Evolutionary conservation across 345 rosid genomes (phyloP).

Genomic region (Melaleuca alternifolia): DNA sequence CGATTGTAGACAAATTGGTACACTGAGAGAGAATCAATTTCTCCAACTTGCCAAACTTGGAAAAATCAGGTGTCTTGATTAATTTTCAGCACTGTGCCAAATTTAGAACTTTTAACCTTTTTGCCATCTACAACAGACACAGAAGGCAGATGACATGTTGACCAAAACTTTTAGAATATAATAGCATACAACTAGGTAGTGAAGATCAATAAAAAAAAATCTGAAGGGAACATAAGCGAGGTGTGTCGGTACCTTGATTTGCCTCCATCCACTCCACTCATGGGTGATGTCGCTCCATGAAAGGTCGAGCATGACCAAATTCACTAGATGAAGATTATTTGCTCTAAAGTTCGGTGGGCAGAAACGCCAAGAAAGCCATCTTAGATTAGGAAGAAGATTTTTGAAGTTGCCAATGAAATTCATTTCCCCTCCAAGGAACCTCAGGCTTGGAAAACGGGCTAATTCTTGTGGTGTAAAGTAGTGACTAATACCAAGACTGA

Average conservation of each 20-base stretch:
- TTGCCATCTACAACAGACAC: not conserved
- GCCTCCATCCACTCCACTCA: not conserved
- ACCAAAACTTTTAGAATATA: not conserved
- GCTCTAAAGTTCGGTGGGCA: fast-evolving
- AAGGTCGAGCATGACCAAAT: too few relatives aligned
- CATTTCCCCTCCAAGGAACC: not conserved
- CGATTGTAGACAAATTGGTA: not conserved
- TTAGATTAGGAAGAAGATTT: not conserved
- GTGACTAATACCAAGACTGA: not conserved
- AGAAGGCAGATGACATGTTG: not conserved
- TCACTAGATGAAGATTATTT: fast-evolving
- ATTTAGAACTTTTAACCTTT: too few relatives aligned
- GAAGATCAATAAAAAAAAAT: too few relatives aligned
- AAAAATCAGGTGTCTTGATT: not conserved
- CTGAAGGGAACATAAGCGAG: not conserved
- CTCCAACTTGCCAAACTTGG: not conserved
- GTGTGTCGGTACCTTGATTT: not conserved
- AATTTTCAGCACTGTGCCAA: too few relatives aligned
- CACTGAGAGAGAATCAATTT: not conserved
- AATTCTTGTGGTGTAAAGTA: fast-evolving
- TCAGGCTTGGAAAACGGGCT: not conserved
- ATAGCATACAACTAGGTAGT: too few relatives aligned
- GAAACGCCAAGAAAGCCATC: not conserved
- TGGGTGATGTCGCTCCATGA: not conserved
- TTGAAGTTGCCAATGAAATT: not conserved